Evolutionary conservation across 2,329 filamentous ascomycete species (phyloP).

Genomic region (Helicocarpus griseus): DNA sequence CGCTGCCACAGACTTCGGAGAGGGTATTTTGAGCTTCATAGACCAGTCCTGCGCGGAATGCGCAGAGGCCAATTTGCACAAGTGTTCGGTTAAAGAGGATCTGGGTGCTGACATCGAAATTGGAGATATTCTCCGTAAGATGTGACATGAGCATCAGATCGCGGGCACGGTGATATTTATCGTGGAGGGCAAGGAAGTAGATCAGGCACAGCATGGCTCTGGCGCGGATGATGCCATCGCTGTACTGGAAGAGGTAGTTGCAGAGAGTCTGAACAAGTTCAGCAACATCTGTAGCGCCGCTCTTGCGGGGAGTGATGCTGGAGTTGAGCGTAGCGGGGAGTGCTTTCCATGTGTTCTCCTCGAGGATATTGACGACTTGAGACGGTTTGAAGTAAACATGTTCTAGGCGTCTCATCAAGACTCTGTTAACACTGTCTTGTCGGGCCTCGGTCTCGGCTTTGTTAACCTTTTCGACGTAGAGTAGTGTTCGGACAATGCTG

Average conservation of each 20-base stretch:
- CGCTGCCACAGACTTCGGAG: slow-evolving; percentile 95
- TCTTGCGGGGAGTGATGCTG: slow-evolving; percentile 61
- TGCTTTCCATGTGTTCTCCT: slow-evolving; percentile 86
- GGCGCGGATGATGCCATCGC: slow-evolving; percentile 90
- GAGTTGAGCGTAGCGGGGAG: slow-evolving; percentile 65
- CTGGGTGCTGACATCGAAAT: slow-evolving; percentile 93
- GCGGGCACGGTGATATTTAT: slow-evolving; percentile 93
- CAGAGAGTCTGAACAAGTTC: slow-evolving; percentile 74
- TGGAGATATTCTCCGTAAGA: slow-evolving; percentile 90
- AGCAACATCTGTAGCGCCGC: slow-evolving; percentile 56
- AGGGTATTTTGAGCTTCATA: slow-evolving; percentile 97
- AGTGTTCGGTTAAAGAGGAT: slow-evolving; percentile 98
- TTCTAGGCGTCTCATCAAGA: slow-evolving; percentile 87
- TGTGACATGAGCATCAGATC: slow-evolving; percentile 99
- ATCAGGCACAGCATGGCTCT: slow-evolving; percentile 98
- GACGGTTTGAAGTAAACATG: slow-evolving; percentile 99
- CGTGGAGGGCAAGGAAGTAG: slow-evolving; percentile 94
- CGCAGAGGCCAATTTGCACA: slow-evolving; percentile 95
- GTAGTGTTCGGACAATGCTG: slow-evolving; percentile 74
- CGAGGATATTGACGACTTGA: slow-evolving; percentile 84
- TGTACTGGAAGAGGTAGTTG: slow-evolving; percentile 89
- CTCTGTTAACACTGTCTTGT: slow-evolving; percentile 83
- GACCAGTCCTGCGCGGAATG: slow-evolving; percentile 91
- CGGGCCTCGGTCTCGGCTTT: slow-evolving; percentile 56
- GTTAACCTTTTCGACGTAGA: slow-evolving; percentile 78